These are phyloP conservation scores for Hebeloma cylindrosporum DNA, from an alignment of 768 basidiomycete genomes.

Conservation along the genomic window DNA sequence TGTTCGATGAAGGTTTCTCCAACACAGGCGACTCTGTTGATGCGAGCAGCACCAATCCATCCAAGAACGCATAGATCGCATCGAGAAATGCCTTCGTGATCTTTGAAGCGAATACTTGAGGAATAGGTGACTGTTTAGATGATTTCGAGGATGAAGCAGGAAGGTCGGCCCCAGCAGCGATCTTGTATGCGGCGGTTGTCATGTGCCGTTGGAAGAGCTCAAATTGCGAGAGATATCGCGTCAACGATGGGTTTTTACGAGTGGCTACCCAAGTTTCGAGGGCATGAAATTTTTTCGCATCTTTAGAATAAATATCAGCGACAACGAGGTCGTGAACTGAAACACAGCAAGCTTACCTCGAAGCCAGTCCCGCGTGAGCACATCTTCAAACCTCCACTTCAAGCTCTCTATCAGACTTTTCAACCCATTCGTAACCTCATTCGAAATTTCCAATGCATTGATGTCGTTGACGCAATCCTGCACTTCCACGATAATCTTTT, in stretches of 20 bases:
- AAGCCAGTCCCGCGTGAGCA: conserved; percentile 76
- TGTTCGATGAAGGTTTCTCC: conserved; percentile 6
- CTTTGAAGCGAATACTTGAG: conserved; percentile 63
- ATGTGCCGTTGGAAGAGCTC: conserved; percentile 79
- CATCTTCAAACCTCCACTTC: conserved; percentile 86
- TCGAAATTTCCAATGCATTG: conserved; percentile 71
- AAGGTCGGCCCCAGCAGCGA: conserved; percentile 73
- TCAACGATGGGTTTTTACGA: conserved; percentile 57
- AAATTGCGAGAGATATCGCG: conserved; percentile 70
- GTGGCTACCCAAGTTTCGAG: conserved; percentile 82
- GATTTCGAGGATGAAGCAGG: conserved; percentile 33
- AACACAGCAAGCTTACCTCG: conserved; percentile 54
- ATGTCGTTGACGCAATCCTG: conserved; percentile 84
- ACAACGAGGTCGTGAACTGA: neutral
- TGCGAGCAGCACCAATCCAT: conserved; percentile 81
- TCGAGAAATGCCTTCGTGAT: conserved; percentile 85
- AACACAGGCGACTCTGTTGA: conserved; percentile 60
- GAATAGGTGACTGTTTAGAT: conserved; percentile 42
- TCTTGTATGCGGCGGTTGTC: conserved; percentile 69
- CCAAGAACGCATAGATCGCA: conserved; percentile 78
- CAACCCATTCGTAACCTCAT: conserved; percentile 63
- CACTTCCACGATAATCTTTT: conserved; percentile 78
- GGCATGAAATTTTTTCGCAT: conserved; percentile 58
- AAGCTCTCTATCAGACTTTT: conserved; percentile 75
- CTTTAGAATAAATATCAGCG: conserved; percentile 2